Evolutionary conservation across 495 filamentous ascomycete genomes (phyloP).

Genomic region (Aspergillus ostianus): DNA sequence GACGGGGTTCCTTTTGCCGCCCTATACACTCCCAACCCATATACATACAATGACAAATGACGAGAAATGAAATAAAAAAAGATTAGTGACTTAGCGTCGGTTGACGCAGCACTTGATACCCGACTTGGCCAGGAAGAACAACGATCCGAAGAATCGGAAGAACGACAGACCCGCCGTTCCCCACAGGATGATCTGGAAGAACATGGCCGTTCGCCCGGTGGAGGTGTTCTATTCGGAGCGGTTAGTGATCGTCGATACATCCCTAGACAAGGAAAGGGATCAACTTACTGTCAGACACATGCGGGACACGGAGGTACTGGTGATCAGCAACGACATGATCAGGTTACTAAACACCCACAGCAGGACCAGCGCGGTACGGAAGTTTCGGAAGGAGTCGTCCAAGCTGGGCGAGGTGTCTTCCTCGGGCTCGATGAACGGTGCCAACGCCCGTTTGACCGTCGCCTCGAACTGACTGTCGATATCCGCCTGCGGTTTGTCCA

Average conservation of each 20-base stretch:
- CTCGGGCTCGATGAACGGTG: conserved; percentile 69
- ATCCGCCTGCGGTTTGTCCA: conserved; percentile 94
- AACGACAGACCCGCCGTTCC: conserved; percentile 79
- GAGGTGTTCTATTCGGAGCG: conserved; percentile 35
- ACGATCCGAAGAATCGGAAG: conserved; percentile 83
- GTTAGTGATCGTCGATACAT: conserved; percentile 6
- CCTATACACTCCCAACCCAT: background rate
- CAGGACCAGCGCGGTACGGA: conserved; percentile 88
- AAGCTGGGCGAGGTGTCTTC: conserved; percentile 74
- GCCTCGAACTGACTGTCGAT: conserved; percentile 95
- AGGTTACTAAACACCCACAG: conserved; percentile 93
- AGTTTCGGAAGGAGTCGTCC: conserved; percentile 96
- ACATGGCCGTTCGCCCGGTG: conserved; percentile 71
- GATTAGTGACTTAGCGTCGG: conserved; percentile 51
- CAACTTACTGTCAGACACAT: conserved; percentile 77
- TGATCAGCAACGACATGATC: conserved; percentile 78
- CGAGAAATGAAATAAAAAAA: background rate
- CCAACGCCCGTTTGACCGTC: conserved; percentile 89
- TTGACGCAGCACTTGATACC: conserved; percentile 91
- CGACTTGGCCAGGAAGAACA: conserved; percentile 85
- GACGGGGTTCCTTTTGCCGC: background rate
- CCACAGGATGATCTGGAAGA: conserved; percentile 88
- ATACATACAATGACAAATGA: background rate
- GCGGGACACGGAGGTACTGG: conserved; percentile 69
- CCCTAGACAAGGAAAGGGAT: background rate